phyloP scores from a whole-genome alignment of 2,329 filamentous ascomycete genomes.

The Coniella lustricola region DNA sequence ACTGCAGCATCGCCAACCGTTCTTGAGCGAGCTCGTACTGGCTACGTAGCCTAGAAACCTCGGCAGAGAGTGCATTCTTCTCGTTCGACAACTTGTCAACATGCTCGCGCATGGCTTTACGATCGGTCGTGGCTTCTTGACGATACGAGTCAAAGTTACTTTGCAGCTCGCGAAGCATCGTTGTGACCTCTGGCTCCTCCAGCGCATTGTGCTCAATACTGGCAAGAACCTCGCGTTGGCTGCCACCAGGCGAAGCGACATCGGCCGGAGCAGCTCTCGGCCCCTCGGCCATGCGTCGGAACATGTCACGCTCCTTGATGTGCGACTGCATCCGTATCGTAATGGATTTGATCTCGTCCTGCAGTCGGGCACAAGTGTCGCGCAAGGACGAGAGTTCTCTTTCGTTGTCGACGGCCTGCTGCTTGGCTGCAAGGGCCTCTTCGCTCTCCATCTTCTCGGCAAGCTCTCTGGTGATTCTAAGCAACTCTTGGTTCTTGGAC shows the following conservation, averaged over 20 bases:
- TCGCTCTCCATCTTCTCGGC: conserved; percentile 87
- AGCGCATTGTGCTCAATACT: conserved; percentile 52
- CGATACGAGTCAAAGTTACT: conserved; percentile 84
- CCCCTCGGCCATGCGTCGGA: conserved; percentile 78
- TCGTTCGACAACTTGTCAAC: conserved; percentile 74
- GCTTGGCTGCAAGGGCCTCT: conserved; percentile 64
- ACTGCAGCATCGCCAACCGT: conserved; percentile 81
- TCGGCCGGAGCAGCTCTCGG: conserved; percentile 58
- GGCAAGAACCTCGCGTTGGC: conserved; percentile 46
- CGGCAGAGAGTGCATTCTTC: conserved; percentile 73
- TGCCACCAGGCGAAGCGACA: conserved; percentile 62
- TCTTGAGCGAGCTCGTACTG: conserved; percentile 77
- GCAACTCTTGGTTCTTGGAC: conserved; percentile 76
- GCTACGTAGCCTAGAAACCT: conserved; percentile 71
- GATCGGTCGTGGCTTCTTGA: conserved; percentile 75
- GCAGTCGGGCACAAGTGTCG: conserved; percentile 36
- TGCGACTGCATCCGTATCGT: conserved; percentile 84
- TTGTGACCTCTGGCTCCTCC: conserved; percentile 62
- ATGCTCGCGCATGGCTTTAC: conserved; percentile 76
- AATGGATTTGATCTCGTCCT: conserved; percentile 79
- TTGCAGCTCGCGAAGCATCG: conserved; percentile 80
- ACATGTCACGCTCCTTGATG: conserved; percentile 94
- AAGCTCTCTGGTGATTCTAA: conserved; percentile 75
- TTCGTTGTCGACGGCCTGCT: conserved; percentile 57
- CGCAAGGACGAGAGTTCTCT: conserved; percentile 59